Conservation (phyloP, 176 grass and related monocot genomes). For the Zea luxurians region DNA sequence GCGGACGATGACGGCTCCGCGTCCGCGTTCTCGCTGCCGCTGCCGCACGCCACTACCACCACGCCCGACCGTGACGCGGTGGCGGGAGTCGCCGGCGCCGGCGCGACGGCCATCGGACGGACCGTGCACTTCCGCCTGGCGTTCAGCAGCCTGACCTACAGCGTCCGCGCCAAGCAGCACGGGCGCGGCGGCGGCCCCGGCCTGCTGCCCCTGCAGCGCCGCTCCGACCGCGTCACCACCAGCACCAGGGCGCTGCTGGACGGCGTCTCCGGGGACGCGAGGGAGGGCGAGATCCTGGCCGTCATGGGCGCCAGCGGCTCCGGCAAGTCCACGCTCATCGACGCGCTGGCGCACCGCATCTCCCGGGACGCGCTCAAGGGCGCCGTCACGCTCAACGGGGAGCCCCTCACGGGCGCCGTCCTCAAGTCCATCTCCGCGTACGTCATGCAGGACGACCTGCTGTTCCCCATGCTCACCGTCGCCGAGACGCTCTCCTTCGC, state of each 20-base stretch:
- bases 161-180: conserved; percentile 45
- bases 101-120: conserved; percentile 16
- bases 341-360: conserved; percentile 86
- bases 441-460: conserved; percentile 97
- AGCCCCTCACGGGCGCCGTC: conserved; percentile 54
- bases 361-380: conserved; percentile 72
- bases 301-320: conserved; percentile 90
- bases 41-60: neutral
- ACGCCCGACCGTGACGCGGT: neutral
- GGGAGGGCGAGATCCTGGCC: conserved; percentile 79
- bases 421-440: conserved; percentile 84
- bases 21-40: conserved; percentile 22
- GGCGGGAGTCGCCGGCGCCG: neutral
- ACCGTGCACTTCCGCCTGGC: conserved; percentile 58
- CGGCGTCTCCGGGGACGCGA: conserved; percentile 66
- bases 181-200: neutral
- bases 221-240: conserved; percentile 30
- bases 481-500: conserved; percentile 88
- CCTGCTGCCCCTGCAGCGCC: conserved; percentile 7
- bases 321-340: conserved; percentile 95
- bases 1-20: conserved; percentile 28
- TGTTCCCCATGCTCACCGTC: conserved; percentile 96
- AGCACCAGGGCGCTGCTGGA: conserved; percentile 57
- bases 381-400: conserved; percentile 70
- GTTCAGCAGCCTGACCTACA: conserved; percentile 73